Evolutionary conservation across 2,329 filamentous ascomycete species (phyloP).

Genomic region (Verticillium nubilum): DNA sequence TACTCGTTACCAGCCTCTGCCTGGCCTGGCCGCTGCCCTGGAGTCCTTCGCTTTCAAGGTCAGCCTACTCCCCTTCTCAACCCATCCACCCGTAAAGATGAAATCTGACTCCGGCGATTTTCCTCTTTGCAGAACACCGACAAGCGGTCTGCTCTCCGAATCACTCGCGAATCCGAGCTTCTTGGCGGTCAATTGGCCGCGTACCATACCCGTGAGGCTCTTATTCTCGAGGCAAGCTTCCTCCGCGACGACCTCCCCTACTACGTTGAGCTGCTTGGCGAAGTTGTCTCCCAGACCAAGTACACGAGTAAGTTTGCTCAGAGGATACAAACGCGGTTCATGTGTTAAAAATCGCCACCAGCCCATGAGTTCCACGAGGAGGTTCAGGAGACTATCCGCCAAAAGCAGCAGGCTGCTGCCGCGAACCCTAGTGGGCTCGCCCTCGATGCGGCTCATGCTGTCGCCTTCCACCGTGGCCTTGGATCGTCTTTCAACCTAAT

Average conservation of each 20-base stretch:
- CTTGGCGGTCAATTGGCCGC: slow-evolving; percentile 84
- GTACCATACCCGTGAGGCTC: slow-evolving; percentile 87
- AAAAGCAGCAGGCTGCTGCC: slow-evolving; percentile 61
- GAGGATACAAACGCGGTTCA: background rate
- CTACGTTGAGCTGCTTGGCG: slow-evolving; percentile 91
- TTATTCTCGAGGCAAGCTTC: slow-evolving; percentile 92
- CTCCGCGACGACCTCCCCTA: slow-evolving; percentile 93
- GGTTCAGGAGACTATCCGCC: slow-evolving; percentile 68
- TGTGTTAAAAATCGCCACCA: slow-evolving; percentile 27
- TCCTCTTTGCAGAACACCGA: slow-evolving; percentile 62
- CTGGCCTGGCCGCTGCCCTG: slow-evolving; percentile 83
- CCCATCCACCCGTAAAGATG: background rate
- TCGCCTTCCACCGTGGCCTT: slow-evolving; percentile 92
- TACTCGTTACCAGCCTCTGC: slow-evolving; percentile 84
- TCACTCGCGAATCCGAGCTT: slow-evolving; percentile 91
- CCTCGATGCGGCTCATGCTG: slow-evolving; percentile 75
- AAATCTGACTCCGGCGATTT: slow-evolving; percentile 6
- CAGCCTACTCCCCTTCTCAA: slow-evolving; percentile 17
- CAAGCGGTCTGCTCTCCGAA: slow-evolving; percentile 84
- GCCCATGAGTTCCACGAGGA: slow-evolving; percentile 90
- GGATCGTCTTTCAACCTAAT: slow-evolving; percentile 72
- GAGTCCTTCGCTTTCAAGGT: slow-evolving; percentile 98
- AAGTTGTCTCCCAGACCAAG: slow-evolving; percentile 84
- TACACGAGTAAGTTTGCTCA: slow-evolving; percentile 61
- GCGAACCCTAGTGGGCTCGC: slow-evolving; percentile 62